These are phyloP conservation scores for Polychaeton citri DNA, from an alignment of 2,329 filamentous ascomycete genomes.

Conservation along the genomic window DNA sequence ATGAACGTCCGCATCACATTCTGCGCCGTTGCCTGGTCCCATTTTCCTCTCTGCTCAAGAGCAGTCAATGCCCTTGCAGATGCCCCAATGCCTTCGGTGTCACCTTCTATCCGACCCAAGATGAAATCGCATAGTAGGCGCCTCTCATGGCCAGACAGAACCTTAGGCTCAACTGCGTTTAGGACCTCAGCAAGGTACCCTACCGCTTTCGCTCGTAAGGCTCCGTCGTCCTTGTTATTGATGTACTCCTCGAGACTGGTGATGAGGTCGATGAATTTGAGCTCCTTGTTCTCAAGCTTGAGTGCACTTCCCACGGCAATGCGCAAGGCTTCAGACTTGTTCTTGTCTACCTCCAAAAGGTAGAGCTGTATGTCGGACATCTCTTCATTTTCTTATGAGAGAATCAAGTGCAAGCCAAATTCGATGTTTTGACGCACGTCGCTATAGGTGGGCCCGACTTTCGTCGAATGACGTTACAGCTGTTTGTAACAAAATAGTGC, in stretches of 20 bases:
- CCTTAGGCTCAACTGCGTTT: conserved; percentile 37
- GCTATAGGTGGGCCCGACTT: background rate
- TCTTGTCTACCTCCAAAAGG: conserved; percentile 36
- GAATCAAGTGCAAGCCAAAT: background rate
- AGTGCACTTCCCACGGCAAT: conserved; percentile 31
- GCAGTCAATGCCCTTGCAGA: conserved; percentile 46
- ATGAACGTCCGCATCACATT: conserved; percentile 37
- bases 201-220: conserved; percentile 44
- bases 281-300: conserved; percentile 43
- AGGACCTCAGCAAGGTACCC: conserved; percentile 40
- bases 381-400: conserved; percentile 11
- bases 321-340: conserved; percentile 31
- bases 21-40: conserved; percentile 43
- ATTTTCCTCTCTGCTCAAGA: conserved; percentile 46
- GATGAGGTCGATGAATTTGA: conserved; percentile 48
- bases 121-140: conserved; percentile 49
- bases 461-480: background rate
- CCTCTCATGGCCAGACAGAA: conserved; percentile 48
- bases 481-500: too few species aligned
- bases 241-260: conserved; percentile 54
- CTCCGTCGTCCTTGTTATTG: conserved; percentile 48
- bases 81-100: conserved; percentile 39
- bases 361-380: conserved; percentile 42
- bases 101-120: conserved; percentile 49
- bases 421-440: background rate